A percentile compares a stretch with the other conserved stretches of the same genome.
These are phyloP conservation scores for Mycena leptocephala DNA, from an alignment of 768 basidiomycete genomes.

Conservation along the genomic window DNA sequence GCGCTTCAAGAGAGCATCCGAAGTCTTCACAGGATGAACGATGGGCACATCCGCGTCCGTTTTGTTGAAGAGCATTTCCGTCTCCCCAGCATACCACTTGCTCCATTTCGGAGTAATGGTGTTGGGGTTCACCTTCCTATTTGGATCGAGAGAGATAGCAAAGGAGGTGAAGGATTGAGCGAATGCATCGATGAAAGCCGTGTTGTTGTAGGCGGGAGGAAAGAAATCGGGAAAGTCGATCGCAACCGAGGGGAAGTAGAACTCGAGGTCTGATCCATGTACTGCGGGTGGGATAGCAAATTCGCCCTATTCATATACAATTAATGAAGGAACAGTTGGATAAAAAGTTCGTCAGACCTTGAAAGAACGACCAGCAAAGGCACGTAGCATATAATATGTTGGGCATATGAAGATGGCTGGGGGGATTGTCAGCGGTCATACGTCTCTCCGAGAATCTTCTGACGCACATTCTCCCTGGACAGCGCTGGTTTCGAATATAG, in stretches of 20 bases:
- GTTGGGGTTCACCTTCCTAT: neutral
- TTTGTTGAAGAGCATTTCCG: slow-evolving; percentile 13
- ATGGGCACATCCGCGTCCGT: neutral
- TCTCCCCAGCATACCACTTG: neutral
- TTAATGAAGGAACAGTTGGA: neutral
- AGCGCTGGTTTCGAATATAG: neutral
- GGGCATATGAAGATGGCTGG: slow-evolving; percentile 52
- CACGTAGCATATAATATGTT: slow-evolving; percentile 42
- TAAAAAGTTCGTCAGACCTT: slow-evolving; percentile 38
- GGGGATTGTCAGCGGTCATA: neutral
- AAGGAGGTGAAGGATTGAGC: slow-evolving; percentile 37
- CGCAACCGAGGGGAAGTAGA: slow-evolving; percentile 31
- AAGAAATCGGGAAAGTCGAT: neutral
- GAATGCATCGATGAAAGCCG: slow-evolving; percentile 44
- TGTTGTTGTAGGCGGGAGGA: neutral
- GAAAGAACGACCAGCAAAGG: slow-evolving; percentile 44
- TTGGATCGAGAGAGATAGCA: slow-evolving; percentile 20
- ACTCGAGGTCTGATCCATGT: slow-evolving; percentile 42
- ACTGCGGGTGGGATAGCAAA: slow-evolving; percentile 25
- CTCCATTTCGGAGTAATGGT: slow-evolving; percentile 14
- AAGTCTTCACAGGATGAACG: neutral
- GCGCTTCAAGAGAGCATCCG: neutral
- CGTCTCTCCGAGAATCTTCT: neutral
- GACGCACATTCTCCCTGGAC: slow-evolving; percentile 30
- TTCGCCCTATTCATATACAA: neutral